A percentile compares a stretch with the other conserved stretches of the same genome.
Conservation (phyloP, 345 rosid species). For the Sisymbrium altissimum region DNA sequence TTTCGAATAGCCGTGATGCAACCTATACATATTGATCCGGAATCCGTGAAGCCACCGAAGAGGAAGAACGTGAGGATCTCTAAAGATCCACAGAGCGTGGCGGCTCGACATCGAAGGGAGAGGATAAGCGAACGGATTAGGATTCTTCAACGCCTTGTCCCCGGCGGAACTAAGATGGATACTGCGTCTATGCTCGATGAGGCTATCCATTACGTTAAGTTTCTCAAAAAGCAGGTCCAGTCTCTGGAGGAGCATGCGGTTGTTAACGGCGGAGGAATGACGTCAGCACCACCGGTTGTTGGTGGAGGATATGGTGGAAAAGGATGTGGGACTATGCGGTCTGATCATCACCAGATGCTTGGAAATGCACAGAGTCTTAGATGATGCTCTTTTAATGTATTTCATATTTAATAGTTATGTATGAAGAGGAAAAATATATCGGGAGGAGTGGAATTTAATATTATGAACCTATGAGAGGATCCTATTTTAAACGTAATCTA, state of each 20-base stretch:
- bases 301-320: conserved; percentile 44
- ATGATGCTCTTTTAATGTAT: conserved; percentile 20
- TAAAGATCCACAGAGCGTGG: conserved; percentile 93
- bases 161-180: conserved; percentile 95
- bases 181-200: conserved; percentile 93
- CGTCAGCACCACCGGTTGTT: conserved; percentile 17
- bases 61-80: conserved; percentile 86
- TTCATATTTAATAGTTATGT: not conserved
- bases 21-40: conserved; percentile 80
- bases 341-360: conserved; percentile 36
- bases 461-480: not conserved
- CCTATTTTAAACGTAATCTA: not conserved
- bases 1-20: conserved; percentile 92
- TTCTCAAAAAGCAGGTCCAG: conserved; percentile 83
- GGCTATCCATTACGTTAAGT: conserved; percentile 92
- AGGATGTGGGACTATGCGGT: conserved; percentile 42
- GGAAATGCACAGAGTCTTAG: conserved; percentile 60
- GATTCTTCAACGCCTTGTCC: conserved; percentile 84
- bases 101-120: conserved; percentile 89
- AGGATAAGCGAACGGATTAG: conserved; percentile 83
- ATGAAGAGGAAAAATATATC: not conserved
- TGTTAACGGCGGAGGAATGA: conserved; percentile 39
- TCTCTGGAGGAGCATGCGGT: conserved; percentile 63
- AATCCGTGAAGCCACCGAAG: conserved; percentile 79
- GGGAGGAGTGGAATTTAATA: conserved; percentile 5